A percentile compares a stretch with the other conserved stretches of the same genome.
These are phyloP conservation scores for Dianthus caryophyllus DNA, from an alignment of 148 eudicot genomes.

Conservation along the genomic window DNA sequence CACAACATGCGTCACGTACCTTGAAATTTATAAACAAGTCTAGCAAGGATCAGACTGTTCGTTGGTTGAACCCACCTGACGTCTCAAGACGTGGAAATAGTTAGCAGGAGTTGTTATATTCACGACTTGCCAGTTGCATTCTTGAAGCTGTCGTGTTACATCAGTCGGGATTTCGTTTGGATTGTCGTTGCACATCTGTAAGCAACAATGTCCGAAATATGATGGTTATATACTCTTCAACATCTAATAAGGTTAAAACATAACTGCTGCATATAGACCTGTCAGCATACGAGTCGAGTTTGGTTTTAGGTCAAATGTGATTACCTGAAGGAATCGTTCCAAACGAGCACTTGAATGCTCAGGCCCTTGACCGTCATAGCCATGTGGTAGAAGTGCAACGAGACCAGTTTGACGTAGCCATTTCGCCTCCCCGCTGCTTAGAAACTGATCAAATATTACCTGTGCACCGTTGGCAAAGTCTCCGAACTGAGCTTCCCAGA, in stretches of 20 bases:
- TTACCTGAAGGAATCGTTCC: constrained; percentile 94
- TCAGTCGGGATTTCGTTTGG: constrained; percentile 82
- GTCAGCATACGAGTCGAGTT: too few species aligned
- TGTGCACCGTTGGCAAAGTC: constrained; percentile 79
- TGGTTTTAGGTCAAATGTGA: background rate
- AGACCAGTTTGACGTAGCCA: constrained; percentile 87
- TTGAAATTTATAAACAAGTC: too few species aligned
- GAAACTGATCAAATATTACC: constrained; percentile 83
- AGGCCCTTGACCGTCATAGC: constrained; percentile 39
- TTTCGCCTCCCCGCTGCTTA: constrained; percentile 90
- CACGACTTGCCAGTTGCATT: constrained; percentile 29
- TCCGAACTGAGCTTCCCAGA: constrained; percentile 98
- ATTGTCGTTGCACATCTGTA: constrained; percentile 82
- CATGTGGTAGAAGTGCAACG: constrained; percentile 74
- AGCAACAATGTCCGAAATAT: background rate
- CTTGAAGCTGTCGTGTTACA: constrained; percentile 74
- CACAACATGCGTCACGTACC: too few species aligned
- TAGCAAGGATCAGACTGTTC: background rate
- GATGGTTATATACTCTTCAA: background rate
- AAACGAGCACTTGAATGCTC: constrained; percentile 90
- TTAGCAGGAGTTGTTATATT: constrained; percentile 92
- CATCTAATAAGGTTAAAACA: background rate
- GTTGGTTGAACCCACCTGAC: constrained; percentile 15
- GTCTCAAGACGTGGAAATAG: constrained; percentile 87
- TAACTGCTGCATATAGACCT: too few species aligned